Evolutionary conservation across 139 green algal genomes (phyloP), one percentile per base, ranked within the genome.

Genomic region (Picochlorum sp.): DNA sequence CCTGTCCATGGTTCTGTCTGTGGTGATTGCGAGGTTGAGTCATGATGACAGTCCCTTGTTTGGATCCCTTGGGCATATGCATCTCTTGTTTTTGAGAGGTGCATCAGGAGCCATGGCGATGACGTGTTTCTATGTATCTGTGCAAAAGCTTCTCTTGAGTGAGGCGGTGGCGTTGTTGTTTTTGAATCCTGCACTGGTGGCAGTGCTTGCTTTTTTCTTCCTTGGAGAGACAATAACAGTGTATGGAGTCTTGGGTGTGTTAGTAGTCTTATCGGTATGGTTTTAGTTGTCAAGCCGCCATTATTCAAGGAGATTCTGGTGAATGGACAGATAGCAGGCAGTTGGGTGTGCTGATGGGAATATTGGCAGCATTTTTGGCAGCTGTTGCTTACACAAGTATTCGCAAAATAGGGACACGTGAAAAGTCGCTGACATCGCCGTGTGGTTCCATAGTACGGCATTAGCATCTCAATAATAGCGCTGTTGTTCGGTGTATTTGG

Each of bases 251-350:
- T 32, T 44, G n/a, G 61, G 18, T 59, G 11, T 58, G 49, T 37
- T 10, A 49, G 54, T 50, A 78, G 52, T 67, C 45, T 70, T 18
- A 21, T 24, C 24, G 74, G 67, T 9, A 72, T 70, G 50, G 66
- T 70, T 7, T 30, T 75, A 15, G 61, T 72, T 18, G 72, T 59
- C 9, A 57, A 63, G 24, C 75, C 75, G 2, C 74, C 74, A 72
- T 79, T 47, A n/a, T 62, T 14, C 4, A 20, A 9, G 10, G 18
- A 8, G 30, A n/a, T 47, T 7, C 14, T 37, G 20, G 18, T n/a
- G 64, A 23, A 26, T 70, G 64, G 64, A 49, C 45, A 20, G 14
- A 8, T 14, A 13, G 26, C 10, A 49, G 64, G 16, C 16, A 24
- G 6, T 23, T 24, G 8, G 64, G 64, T n/a, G 49, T 60, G 21